phyloP scores from a whole-genome alignment of 345 rosid genomes.

The Nephelium lappaceum region DNA sequence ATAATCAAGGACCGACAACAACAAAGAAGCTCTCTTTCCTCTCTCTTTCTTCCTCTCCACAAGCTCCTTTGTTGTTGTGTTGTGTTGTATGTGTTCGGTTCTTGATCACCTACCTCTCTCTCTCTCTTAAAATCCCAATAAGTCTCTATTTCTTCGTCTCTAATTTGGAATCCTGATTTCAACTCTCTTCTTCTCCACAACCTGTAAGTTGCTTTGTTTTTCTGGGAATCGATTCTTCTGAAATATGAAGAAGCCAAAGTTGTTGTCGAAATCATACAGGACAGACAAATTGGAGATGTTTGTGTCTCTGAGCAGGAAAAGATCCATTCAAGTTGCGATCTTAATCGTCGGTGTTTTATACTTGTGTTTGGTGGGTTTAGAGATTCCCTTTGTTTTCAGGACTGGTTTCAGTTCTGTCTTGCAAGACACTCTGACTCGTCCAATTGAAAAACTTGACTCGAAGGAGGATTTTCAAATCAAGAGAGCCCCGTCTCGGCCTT shows the following conservation, averaged over 20 bases:
- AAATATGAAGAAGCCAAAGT: constrained; percentile 63
- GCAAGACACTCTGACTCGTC: constrained; percentile 49
- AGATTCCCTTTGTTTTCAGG: constrained; percentile 76
- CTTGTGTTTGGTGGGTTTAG: constrained; percentile 60
- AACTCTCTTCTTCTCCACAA: neutral
- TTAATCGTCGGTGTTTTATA: constrained; percentile 61
- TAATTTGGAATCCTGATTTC: no score
- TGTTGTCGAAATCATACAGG: constrained; percentile 40
- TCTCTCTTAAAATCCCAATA: neutral
- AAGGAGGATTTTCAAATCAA: constrained; percentile 44
- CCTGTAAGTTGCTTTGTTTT: neutral
- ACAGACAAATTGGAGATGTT: constrained; percentile 46
- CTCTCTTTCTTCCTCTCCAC: neutral
- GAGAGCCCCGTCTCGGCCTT: constrained; percentile 62
- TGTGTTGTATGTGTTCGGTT: neutral
- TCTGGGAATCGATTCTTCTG: neutral
- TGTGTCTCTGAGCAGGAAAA: constrained; percentile 55
- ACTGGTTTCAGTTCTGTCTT: constrained; percentile 52
- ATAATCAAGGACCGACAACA: neutral
- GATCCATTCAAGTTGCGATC: constrained; percentile 70
- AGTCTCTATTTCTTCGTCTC: neutral
- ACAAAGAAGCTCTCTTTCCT: neutral
- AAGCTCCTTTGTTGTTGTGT: neutral
- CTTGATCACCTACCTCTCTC: neutral
- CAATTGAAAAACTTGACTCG: constrained; percentile 46